Base-by-base conservation (phyloP, 2,329 filamentous ascomycete species). In the Dactylellina leptospora region DNA sequence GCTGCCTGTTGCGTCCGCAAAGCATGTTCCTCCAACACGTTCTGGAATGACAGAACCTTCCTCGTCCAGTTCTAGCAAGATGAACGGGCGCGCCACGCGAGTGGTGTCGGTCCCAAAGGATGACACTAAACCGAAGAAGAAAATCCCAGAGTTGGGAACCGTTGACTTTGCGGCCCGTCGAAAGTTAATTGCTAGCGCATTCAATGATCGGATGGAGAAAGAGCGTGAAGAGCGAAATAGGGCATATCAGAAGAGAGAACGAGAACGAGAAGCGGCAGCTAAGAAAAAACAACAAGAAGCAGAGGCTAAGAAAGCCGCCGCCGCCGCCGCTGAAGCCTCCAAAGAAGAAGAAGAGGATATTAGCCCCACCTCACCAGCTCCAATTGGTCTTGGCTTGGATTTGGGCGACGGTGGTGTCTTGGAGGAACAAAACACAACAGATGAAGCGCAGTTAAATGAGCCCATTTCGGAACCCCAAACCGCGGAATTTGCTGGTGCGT, bases 131-230 rank as follows among this genome's bases (percentile, higher is more conserved):
- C 58, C 79, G 78, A 71, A 81, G 81, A 74, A 82, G 81, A 76
- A 75, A 74, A 82, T 85, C 30, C 85, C 84, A n/a, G 84, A 87
- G 76, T 76, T 93, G 68, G 89, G 89, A 0, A 89, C 89, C 70
- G 90, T 96, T 56, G 91, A 96, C 79, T 95, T 96, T 78, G 91
- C 90, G 70, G 90, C 91, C 75, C 86, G 91, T 54, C 85, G 92
- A 76, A 89, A 92, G 77, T 87, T 88, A 72, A 96, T 96, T 76
- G 89, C 93, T 76, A 86, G 92, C 63, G 92, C 91, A 11, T 93
- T 96, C 79, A 93, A 87, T 76, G 91, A 90, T 78, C 91, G 90
- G n/a, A 87, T 95, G 50, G 86, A 89, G 27, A 72, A 74, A 89
- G 91, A 77, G 89, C 82, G 76, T 90, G 77, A 87, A 85, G 68